These are phyloP conservation scores for Curvularia spicifera DNA, from an alignment of 2,329 filamentous ascomycete species.

Conservation along the genomic window DNA sequence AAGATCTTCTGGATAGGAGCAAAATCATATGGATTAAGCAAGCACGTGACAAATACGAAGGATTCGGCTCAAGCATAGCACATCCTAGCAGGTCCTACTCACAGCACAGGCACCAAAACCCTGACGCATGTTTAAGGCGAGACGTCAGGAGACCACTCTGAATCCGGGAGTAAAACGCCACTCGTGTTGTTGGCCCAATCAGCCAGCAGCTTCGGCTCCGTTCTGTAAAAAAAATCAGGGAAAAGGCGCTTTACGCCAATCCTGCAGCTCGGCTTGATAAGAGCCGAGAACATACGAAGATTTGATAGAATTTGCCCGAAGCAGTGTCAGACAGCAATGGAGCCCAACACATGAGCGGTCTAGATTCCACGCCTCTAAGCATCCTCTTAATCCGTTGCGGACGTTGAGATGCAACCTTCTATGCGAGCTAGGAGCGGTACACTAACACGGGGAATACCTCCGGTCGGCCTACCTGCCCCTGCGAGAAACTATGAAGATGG, in stretches of 20 bases:
- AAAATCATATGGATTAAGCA: background rate
- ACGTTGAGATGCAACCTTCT: background rate
- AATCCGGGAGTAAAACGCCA: background rate
- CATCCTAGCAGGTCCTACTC: background rate
- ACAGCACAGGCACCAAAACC: background rate
- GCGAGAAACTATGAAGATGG: background rate
- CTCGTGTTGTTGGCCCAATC: background rate
- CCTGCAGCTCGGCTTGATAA: background rate
- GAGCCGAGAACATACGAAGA: background rate
- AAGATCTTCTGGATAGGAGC: too few relatives aligned
- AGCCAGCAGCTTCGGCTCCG: background rate
- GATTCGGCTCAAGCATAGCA: background rate
- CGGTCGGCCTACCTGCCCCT: background rate
- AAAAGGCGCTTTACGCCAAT: background rate
- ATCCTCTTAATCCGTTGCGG: background rate
- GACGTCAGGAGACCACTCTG: background rate
- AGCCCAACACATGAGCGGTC: background rate
- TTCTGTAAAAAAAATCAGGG: background rate
- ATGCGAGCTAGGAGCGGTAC: background rate
- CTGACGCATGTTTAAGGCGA: background rate
- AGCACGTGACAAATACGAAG: background rate
- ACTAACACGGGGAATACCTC: background rate
- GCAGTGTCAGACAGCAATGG: background rate
- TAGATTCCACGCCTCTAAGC: background rate
- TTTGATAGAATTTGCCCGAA: background rate